Evolutionary conservation across 108 stramenopile genomes (phyloP).

Genomic region (Skeletonema costatum): DNA sequence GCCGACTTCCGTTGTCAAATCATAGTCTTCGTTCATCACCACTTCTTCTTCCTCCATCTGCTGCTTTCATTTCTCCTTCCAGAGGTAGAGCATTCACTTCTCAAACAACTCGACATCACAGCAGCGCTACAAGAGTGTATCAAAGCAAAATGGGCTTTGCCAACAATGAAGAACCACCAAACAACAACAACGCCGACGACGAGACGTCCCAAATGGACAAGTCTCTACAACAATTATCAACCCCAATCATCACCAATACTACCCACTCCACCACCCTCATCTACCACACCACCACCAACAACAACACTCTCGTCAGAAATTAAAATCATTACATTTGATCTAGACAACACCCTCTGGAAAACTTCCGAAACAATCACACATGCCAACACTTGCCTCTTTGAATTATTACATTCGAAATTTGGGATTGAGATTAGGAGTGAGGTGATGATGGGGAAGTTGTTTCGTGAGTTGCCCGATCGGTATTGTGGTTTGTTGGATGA

Average conservation of each 20-base stretch:
- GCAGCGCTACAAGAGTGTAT: not conserved
- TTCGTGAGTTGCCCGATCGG: conserved; percentile 21
- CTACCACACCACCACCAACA: not conserved
- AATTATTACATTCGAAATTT: conserved; percentile 41
- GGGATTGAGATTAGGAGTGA: conserved; percentile 58
- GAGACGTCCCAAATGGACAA: not conserved
- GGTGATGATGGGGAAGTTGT: conserved; percentile 71
- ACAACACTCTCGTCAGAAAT: conserved; percentile 31
- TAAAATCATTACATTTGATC: conserved; percentile 78
- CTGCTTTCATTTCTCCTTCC: too few relatives aligned
- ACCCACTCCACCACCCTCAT: not conserved
- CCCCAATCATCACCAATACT: not conserved
- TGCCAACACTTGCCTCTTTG: conserved; percentile 77
- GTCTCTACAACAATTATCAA: not conserved
- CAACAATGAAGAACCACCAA: not conserved
- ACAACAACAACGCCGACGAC: not conserved
- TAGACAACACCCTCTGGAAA: conserved; percentile 89
- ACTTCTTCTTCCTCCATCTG: not conserved
- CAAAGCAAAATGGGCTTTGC: not conserved
- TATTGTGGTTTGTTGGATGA: conserved; percentile 24
- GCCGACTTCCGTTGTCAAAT: not conserved
- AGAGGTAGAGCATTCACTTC: not conserved
- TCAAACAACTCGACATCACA: not conserved
- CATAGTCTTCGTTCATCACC: not conserved
- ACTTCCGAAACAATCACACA: conserved; percentile 65